These are phyloP conservation scores for Phytophthora constricta DNA, from an alignment of 352 stramenopile species.

Conservation along the genomic window DNA sequence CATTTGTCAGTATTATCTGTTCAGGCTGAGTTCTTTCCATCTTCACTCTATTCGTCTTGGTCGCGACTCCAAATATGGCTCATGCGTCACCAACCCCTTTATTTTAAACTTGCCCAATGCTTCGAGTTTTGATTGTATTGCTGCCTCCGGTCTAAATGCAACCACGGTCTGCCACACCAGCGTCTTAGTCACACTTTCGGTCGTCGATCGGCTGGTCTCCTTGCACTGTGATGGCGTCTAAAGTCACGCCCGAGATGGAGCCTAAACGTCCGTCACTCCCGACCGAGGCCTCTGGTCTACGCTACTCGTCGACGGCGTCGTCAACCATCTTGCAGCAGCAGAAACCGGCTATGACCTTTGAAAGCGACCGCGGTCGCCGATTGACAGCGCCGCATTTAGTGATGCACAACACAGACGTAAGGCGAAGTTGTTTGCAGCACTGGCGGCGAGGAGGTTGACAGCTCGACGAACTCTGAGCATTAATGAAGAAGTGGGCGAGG, in stretches of 20 bases:
- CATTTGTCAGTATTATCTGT: too few relatives aligned
- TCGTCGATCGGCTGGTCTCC: not conserved
- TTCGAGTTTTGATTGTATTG: not conserved
- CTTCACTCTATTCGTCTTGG: too few relatives aligned
- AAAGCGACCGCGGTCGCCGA: slow-evolving; percentile 16
- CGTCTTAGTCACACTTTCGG: not conserved
- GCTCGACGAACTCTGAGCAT: slow-evolving; percentile 17
- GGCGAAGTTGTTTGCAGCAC: slow-evolving; percentile 24
- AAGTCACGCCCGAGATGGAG: slow-evolving; percentile 13
- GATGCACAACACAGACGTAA: slow-evolving; percentile 21
- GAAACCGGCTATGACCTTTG: not conserved
- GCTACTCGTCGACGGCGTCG: slow-evolving; percentile 6
- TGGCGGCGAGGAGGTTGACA: slow-evolving; percentile 16
- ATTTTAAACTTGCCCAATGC: not conserved
- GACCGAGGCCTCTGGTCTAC: not conserved
- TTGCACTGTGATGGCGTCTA: slow-evolving; percentile 8
- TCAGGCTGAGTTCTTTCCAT: too few relatives aligned
- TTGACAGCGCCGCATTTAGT: not conserved
- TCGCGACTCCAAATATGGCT: too few relatives aligned
- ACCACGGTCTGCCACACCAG: not conserved
- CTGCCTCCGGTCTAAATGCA: not conserved
- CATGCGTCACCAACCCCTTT: too few relatives aligned
- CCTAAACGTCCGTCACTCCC: not conserved
- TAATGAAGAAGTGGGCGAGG: slow-evolving; percentile 26
- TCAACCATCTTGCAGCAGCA: slow-evolving; percentile 4